A percentile compares a stretch with the other conserved stretches of the same genome.
These are phyloP conservation scores for Kandelia obovata DNA, from an alignment of 345 rosid genomes.

Conservation along the genomic window DNA sequence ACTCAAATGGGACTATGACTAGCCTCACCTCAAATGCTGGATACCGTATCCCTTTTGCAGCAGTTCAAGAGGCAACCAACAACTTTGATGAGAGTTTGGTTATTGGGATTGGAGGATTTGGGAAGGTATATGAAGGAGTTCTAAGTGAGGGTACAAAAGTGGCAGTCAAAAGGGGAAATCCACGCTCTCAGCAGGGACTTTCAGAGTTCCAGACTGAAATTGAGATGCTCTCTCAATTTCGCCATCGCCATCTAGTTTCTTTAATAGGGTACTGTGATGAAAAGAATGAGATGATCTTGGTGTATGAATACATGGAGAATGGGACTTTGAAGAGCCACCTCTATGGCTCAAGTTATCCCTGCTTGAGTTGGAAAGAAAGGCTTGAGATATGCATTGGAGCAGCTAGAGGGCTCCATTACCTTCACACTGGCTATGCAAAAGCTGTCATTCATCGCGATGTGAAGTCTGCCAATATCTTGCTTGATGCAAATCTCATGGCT, in stretches of 20 bases:
- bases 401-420: constrained; percentile 29
- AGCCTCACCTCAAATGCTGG: constrained; percentile 20
- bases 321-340: constrained; percentile 35
- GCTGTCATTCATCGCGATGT: constrained; percentile 34
- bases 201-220: constrained; percentile 37
- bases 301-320: constrained; percentile 39
- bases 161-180: constrained; percentile 33
- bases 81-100: constrained; percentile 34
- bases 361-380: constrained; percentile 29
- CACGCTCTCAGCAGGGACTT: constrained; percentile 34
- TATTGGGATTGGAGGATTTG: constrained; percentile 37
- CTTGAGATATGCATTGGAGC: constrained; percentile 33
- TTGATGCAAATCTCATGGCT: constrained; percentile 28
- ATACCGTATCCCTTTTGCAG: constrained; percentile 28
- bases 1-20: constrained; percentile 26
- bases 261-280: constrained; percentile 34
- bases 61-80: constrained; percentile 33
- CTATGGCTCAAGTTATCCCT: constrained; percentile 23
- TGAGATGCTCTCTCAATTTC: constrained; percentile 35
- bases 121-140: constrained; percentile 31
- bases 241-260: constrained; percentile 38
- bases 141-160: constrained; percentile 23
- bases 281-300: constrained; percentile 33
- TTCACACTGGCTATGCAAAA: constrained; percentile 28
- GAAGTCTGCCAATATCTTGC: constrained; percentile 30